Evolutionary conservation across 129 eudicot species (phyloP), one percentile per base, ranked within the genome.

Genomic region (Heracleum sosnowskyi): DNA sequence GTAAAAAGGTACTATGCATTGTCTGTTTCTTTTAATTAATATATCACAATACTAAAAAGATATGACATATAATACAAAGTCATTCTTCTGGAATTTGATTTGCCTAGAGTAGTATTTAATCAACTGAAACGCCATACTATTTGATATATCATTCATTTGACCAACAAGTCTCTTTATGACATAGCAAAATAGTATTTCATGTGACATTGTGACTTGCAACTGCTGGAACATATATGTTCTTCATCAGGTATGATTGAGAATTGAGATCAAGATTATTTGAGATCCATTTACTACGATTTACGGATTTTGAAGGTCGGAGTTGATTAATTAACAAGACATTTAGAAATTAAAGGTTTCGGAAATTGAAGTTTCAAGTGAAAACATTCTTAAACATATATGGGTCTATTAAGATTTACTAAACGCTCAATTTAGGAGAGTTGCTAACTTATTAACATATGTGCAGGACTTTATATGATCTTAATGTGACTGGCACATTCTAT

Each of bases 141-240:
- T 51, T 51, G 26, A 51, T 20, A 26, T 20, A 51, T 5, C 2
- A 51, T 18, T 51, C 26, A 51, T 51, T 51, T 9, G 26, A 51
- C 60, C 9, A 0, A 20, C n/a, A 18, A 51, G 81, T 77, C 68
- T 75, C 80, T 16, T 79, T 57, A 78, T 57, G 66, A 82, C 75
- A 78, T 78, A 79, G 74, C 86, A 80, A 76, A 77, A 72, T 83
- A 76, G 81, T 78, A 64, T 82, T 78, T 81, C 71, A 80, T 79
- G 82, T 79, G n/a, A n/a, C n/a, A n/a, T n/a, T n/a, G n/a, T n/a
- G 80, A 49, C 73, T 78, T 77, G 70, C 77, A 75, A 74, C 72
- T 80, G 83, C 75, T 87, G 76, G 49, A 69, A 76, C 85, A 82
- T 69, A 79, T 28, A 33, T n/a, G 63, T 16, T 37, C 18, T 71